Conservation (phyloP, 257 asterid genomes). For the Solanum bulbocastanum region DNA sequence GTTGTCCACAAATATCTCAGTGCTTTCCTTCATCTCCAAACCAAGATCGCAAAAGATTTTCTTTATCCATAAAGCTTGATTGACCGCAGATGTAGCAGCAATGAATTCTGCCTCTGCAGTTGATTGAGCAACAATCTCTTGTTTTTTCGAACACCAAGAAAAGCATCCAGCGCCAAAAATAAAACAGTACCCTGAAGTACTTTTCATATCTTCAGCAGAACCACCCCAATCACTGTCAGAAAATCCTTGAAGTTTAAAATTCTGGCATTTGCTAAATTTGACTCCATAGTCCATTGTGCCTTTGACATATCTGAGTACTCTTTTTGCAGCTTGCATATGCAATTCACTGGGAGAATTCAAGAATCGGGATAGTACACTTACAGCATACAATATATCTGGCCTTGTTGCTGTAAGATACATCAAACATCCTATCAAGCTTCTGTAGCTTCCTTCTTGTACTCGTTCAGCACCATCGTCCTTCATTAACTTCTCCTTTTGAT, state of each 20-base stretch:
- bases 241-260: no score
- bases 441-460: not conserved
- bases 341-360: no score
- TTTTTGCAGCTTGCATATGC: no score
- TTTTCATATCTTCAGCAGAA: no score
- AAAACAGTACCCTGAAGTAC: no score
- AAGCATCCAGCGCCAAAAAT: not conserved
- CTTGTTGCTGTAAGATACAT: not conserved
- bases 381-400: no score
- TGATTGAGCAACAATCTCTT: not conserved
- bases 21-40: not conserved
- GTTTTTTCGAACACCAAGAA: not conserved
- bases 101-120: not conserved
- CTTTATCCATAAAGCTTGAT: not conserved
- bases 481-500: not conserved
- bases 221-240: no score
- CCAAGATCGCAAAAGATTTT: not conserved
- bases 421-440: not conserved
- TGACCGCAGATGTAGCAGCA: not conserved
- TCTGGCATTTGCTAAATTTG: no score
- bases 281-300: no score
- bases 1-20: no score
- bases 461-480: not conserved
- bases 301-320: no score
- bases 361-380: no score